phyloP scores from a whole-genome alignment of 1,284 basidiomycete species.

The Cryptococcus maquisensis region DNA sequence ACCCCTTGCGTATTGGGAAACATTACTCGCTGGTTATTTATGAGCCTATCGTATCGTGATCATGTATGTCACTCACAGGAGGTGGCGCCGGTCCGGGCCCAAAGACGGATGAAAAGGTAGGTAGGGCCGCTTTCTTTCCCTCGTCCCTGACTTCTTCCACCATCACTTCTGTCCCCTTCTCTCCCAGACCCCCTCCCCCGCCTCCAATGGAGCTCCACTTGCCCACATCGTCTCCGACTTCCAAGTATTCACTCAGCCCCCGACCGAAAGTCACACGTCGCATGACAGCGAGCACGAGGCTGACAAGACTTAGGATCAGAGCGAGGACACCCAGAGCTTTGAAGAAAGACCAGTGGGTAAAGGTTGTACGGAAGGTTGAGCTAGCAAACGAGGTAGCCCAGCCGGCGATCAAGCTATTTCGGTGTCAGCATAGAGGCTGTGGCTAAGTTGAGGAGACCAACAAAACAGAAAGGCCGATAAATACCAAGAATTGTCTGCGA shows the following conservation, averaged over 20 bases:
- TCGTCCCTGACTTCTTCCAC: too few species aligned
- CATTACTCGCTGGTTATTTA: constrained; percentile 1
- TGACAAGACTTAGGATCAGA: constrained; percentile 56
- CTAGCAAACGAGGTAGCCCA: constrained; percentile 68
- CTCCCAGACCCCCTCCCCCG: not conserved
- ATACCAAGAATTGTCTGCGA: constrained; percentile 58
- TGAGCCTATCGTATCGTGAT: not conserved
- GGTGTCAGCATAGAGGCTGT: constrained; percentile 53
- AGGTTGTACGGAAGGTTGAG: constrained; percentile 65
- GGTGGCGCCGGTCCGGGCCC: constrained; percentile 8
- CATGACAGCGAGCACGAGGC: constrained; percentile 60
- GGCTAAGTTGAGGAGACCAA: not conserved
- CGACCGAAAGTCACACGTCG: constrained; percentile 70
- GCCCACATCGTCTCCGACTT: not conserved
- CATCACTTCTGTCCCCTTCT: not conserved
- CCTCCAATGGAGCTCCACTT: not conserved
- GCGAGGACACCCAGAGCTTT: constrained; percentile 60
- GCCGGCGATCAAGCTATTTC: constrained; percentile 26
- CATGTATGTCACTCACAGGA: constrained; percentile 1
- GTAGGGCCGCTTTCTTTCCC: not conserved
- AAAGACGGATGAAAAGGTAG: constrained; percentile 4
- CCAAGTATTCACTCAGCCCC: constrained; percentile 58
- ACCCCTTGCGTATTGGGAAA: not conserved
- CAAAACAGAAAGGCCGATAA: constrained; percentile 58
- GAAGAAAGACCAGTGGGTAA: constrained; percentile 68